Conservation (phyloP, 208 protist species). For the Leishmania arabica region DNA sequence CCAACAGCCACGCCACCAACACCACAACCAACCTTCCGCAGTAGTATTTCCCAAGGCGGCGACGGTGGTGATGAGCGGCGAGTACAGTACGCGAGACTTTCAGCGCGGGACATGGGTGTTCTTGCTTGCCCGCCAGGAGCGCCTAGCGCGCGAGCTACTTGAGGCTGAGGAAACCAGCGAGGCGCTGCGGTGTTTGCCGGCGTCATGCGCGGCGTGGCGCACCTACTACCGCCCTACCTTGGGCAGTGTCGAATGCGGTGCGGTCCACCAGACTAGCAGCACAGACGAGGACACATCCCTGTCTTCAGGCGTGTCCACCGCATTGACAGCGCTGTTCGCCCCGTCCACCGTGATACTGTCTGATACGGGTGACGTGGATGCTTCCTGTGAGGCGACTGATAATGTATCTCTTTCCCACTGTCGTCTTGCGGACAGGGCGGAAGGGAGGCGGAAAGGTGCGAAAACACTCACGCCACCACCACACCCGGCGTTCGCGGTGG, state of each 20-base stretch:
- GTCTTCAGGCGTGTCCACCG: background rate
- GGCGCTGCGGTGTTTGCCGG: constrained; percentile 38
- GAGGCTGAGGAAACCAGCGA: constrained; percentile 41
- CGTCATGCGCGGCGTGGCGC: constrained; percentile 23
- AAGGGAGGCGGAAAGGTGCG: background rate
- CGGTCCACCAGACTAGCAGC: background rate
- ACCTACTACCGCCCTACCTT: background rate
- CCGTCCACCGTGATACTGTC: background rate
- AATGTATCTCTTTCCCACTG: background rate
- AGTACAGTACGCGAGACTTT: constrained; percentile 15
- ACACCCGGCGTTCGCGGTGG: constrained; percentile 8
- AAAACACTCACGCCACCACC: background rate
- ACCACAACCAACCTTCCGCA: background rate
- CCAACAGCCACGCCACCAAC: background rate
- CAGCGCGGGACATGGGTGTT: constrained; percentile 32
- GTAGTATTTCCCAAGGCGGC: no score
- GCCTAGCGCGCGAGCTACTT: constrained; percentile 50
- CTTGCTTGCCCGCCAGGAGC: constrained; percentile 46
- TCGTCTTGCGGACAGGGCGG: background rate
- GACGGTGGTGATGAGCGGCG: background rate
- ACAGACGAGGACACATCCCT: background rate
- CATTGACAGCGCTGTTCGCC: background rate
- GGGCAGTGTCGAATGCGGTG: constrained; percentile 5
- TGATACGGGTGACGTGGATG: background rate
- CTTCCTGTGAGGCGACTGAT: background rate